Percentiles rank a stretch among this genome's conserved stretches.
phyloP scores from a whole-genome alignment of 2,329 filamentous ascomycete species.

The Zymoseptoria pseudotritici region DNA sequence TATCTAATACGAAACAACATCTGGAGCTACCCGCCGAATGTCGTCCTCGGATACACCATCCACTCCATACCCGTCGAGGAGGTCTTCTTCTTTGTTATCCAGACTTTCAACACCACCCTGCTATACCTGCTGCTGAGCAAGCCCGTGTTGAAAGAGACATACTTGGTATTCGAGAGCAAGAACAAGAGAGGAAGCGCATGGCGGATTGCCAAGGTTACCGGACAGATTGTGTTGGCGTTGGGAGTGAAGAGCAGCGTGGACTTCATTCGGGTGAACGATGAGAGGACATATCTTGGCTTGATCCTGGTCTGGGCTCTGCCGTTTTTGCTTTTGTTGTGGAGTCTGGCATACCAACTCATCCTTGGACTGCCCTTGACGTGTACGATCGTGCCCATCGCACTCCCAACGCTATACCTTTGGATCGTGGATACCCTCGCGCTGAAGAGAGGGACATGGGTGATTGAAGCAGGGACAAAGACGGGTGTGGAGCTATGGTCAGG shows the following conservation, averaged over 20 bases:
- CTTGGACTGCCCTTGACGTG: conserved; percentile 52
- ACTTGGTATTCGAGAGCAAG: conserved; percentile 39
- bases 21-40: conserved; percentile 64
- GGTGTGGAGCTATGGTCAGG: conserved; percentile 55
- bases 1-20: conserved; percentile 61
- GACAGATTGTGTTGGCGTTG: conserved; percentile 44
- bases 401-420: conserved; percentile 66
- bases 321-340: conserved; percentile 58
- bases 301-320: conserved; percentile 64
- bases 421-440: conserved; percentile 62
- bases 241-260: conserved; percentile 40
- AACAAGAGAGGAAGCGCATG: conserved; percentile 25
- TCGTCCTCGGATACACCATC: conserved; percentile 55
- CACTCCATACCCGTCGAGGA: conserved; percentile 64
- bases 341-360: conserved; percentile 56
- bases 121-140: conserved; percentile 63
- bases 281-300: conserved; percentile 60
- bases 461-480: conserved; percentile 60
- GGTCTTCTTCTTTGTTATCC: conserved; percentile 69
- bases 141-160: conserved; percentile 49
- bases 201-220: conserved; percentile 38
- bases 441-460: conserved; percentile 63
- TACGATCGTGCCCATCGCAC: conserved; percentile 51
- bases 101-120: conserved; percentile 65
- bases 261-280: conserved; percentile 40